Evolutionary conservation across 2,329 filamentous ascomycete genomes (phyloP).

Genomic region (Fusarium nematophilum): DNA sequence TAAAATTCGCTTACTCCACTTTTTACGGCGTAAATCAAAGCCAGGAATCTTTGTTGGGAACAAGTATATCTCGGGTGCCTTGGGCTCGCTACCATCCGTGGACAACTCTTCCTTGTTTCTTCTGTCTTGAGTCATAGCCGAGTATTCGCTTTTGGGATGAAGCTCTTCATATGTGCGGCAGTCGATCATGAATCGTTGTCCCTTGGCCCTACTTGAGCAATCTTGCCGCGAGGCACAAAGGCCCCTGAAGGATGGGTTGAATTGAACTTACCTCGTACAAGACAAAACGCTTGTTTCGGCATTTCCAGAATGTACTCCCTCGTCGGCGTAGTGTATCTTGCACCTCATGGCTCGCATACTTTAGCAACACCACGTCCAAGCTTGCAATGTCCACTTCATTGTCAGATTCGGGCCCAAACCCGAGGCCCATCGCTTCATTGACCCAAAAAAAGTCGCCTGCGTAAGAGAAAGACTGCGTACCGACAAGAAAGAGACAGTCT

Average conservation of each 20-base stretch:
- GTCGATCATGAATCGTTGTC: slow-evolving; percentile 24
- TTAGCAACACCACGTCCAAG: background rate
- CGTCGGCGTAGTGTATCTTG: background rate
- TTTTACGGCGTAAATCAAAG: slow-evolving; percentile 10
- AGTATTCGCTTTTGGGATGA: slow-evolving; percentile 3
- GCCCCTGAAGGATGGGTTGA: too few species aligned
- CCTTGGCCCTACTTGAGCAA: background rate
- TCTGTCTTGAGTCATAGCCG: background rate
- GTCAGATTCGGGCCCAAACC: background rate
- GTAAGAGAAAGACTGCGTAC: background rate
- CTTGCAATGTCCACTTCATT: background rate
- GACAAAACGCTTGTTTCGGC: background rate
- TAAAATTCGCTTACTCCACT: slow-evolving; percentile 3
- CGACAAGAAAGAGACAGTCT: background rate
- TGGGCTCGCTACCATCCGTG: background rate
- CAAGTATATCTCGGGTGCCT: slow-evolving; percentile 3
- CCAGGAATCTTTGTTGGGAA: slow-evolving; percentile 6
- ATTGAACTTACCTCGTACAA: slow-evolving; percentile 3
- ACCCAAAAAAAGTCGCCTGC: background rate
- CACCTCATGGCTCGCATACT: background rate
- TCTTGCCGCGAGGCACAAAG: too few species aligned
- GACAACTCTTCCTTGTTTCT: background rate
- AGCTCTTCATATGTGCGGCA: slow-evolving; percentile 11
- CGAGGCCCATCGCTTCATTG: background rate
- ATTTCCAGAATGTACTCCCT: background rate